Conservation (phyloP, 352 stramenopile genomes). For the Blastocystis sp. region DNA sequence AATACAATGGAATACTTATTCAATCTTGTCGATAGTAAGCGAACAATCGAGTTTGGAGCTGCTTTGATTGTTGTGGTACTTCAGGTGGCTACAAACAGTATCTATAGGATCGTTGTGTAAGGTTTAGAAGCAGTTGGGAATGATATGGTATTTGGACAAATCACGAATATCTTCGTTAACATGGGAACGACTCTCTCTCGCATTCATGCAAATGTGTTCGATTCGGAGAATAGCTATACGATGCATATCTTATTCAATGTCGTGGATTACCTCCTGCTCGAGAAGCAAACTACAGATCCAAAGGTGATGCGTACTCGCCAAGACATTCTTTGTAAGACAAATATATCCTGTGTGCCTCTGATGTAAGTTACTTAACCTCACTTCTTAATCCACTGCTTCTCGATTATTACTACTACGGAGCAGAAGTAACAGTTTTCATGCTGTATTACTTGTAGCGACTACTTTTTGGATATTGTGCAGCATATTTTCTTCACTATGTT, state of each 20-base stretch:
- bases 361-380: neutral
- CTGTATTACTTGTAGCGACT: neutral
- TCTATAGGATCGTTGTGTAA: neutral
- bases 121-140: neutral
- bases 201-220: neutral
- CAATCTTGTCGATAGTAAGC: constrained; percentile 4
- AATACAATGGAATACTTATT: constrained; percentile 48
- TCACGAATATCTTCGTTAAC: constrained; percentile 52
- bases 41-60: neutral
- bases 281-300: neutral
- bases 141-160: neutral
- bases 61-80: constrained; percentile 15
- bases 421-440: neutral
- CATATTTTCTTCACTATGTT: constrained; percentile 55
- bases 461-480: neutral
- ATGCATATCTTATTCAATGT: constrained; percentile 39
- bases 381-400: constrained; percentile 52
- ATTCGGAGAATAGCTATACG: neutral
- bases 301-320: neutral
- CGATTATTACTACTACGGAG: constrained; percentile 9
- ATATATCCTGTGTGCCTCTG: constrained; percentile 5
- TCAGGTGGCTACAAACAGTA: neutral
- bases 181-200: constrained; percentile 46
- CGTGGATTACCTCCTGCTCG: constrained; percentile 36
- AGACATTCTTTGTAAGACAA: constrained; percentile 37